phyloP scores from a whole-genome alignment of 2,329 filamentous ascomycete genomes.

The Cladosporium sphaerospermum region DNA sequence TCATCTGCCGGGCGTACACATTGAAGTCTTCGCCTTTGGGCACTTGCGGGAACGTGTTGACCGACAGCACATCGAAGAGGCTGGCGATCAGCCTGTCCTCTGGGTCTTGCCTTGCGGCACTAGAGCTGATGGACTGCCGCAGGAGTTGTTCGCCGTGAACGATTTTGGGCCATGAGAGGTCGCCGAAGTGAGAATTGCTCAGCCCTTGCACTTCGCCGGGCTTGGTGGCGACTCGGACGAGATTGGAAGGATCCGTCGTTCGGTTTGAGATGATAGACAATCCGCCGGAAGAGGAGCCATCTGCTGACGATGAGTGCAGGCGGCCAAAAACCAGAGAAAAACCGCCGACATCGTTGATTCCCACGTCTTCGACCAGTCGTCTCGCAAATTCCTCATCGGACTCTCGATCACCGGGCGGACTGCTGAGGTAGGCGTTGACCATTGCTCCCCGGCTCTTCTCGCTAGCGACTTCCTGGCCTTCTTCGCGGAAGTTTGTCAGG shows the following conservation, averaged over 20 bases:
- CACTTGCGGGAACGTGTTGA: slow-evolving; percentile 50
- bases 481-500: slow-evolving; percentile 59
- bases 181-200: slow-evolving; percentile 56
- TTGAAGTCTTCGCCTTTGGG: slow-evolving; percentile 46
- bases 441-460: slow-evolving; percentile 53
- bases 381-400: slow-evolving; percentile 47
- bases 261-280: slow-evolving; percentile 59
- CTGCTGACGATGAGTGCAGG: slow-evolving; percentile 11
- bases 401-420: slow-evolving; percentile 34
- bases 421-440: slow-evolving; percentile 53
- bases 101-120: slow-evolving; percentile 34
- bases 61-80: slow-evolving; percentile 47
- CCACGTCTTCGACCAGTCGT: slow-evolving; percentile 48
- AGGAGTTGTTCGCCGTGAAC: slow-evolving; percentile 51
- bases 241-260: slow-evolving; percentile 45
- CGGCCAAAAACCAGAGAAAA: slow-evolving; percentile 56
- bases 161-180: slow-evolving; percentile 58
- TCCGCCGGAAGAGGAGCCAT: slow-evolving; percentile 22
- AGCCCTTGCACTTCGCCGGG: slow-evolving; percentile 51
- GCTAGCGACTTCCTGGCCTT: slow-evolving; percentile 34
- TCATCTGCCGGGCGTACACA: slow-evolving; percentile 49
- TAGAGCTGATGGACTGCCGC: slow-evolving; percentile 42
- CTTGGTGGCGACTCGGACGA: slow-evolving; percentile 46
- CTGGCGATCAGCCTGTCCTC: slow-evolving; percentile 47
- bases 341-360: slow-evolving; percentile 53